Base-by-base conservation (phyloP, 2,329 filamentous ascomycete genomes). In the Aspergillus sojae region DNA sequence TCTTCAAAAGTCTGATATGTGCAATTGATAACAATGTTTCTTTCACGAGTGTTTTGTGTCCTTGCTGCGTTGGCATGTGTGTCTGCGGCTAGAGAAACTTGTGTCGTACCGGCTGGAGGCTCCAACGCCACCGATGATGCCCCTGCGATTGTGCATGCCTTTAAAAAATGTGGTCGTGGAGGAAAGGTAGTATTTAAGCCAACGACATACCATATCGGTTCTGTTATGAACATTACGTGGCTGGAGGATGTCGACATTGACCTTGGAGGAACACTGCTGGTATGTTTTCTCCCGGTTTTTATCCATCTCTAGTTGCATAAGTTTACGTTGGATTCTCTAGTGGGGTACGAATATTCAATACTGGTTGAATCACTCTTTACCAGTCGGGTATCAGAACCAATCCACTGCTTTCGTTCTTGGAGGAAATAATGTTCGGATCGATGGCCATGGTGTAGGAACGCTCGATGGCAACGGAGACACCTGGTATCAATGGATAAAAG, bases 111-210 rank as follows among this genome's bases (percentile, higher is more conserved):
- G 11, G 62, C 66, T 0, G 64, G 57, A 4, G 67, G 64, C 5
- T 74, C 60, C 32, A 68, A 65, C 43, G 55, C 59, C 0, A 72
- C 71, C 3, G 83, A 86, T 67, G 84, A 86, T 70, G 80, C 82
- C 28, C 82, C 83, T 9, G 81, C 84, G 45, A 85, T 86, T 55
- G 66, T 84, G 0, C 65, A 79, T 4, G 84, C 85, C 0, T 85
- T 86, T 71, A 69, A 77, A 30, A 71, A 80, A 32, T 86, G 84
- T 67, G 77, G 83, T 2, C 75, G 77, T 50, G 79, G 84, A 58
- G 83, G 84, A 46, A 82, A 76, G 56, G 78, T 87, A 62, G 77
- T 85, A 45, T 84, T 87, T 69, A 74, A 78, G 32, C 82, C 83
- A 58, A 79, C 77, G 1, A 79, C 79, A 2, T 85, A 83, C 74